Percentiles rank a stretch among this genome's conserved stretches.
These are phyloP conservation scores for Artemisia tridentata DNA, from an alignment of 129 eudicot genomes.

Conservation along the genomic window DNA sequence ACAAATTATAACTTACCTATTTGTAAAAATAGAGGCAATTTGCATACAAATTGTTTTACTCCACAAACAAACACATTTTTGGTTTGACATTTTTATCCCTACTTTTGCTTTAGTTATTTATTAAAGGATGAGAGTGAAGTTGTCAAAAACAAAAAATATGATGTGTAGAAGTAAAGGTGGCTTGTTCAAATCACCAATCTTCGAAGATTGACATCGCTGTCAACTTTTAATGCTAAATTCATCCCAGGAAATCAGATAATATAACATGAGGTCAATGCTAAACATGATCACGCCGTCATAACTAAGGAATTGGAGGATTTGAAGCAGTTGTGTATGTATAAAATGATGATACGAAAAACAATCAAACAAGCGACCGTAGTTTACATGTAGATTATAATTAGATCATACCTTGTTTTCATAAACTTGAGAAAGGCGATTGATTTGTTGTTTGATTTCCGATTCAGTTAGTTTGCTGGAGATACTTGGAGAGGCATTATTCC, in stretches of 20 bases:
- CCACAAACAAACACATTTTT: background rate
- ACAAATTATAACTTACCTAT: too few species aligned
- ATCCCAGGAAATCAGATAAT: too few species aligned
- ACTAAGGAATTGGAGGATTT: background rate
- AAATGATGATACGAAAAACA: background rate
- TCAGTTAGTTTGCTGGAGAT: slow-evolving; percentile 49
- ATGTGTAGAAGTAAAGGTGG: too few species aligned
- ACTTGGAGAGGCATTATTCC: slow-evolving; percentile 34
- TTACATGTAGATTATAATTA: slow-evolving; percentile 4
- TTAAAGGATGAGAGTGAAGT: background rate
- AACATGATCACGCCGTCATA: background rate
- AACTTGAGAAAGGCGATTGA: slow-evolving; percentile 62
- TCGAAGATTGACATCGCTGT: too few species aligned
- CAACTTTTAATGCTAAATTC: too few species aligned
- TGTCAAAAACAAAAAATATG: background rate
- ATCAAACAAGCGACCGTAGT: background rate
- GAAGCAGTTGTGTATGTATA: background rate
- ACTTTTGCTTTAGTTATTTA: too few species aligned
- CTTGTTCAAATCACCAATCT: too few species aligned
- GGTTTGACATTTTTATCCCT: background rate
- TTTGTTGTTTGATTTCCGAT: slow-evolving; percentile 67
- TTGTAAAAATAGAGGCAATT: too few species aligned
- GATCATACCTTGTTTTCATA: slow-evolving; percentile 62
- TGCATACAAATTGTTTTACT: too few species aligned
- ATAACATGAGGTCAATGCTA: too few species aligned